Percentiles rank a stretch among this genome's conserved stretches.
Evolutionary conservation across 2,329 filamentous ascomycete genomes (phyloP).

Genomic region (Parafenestella ontariensis): DNA sequence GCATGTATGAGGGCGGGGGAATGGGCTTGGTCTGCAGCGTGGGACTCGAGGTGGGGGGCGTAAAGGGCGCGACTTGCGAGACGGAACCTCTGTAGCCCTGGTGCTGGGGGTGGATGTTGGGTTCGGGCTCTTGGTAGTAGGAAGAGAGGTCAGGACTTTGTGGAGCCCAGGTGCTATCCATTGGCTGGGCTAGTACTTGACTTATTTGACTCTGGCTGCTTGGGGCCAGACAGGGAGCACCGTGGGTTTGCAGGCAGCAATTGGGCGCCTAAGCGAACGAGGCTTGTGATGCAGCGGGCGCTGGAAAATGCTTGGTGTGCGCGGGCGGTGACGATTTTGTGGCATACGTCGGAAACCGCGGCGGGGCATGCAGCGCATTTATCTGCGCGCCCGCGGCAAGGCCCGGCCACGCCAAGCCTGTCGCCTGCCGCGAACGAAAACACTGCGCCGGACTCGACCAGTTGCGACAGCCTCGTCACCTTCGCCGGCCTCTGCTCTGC

Average conservation of each 20-base stretch:
- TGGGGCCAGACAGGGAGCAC: not conserved
- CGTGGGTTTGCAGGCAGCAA: slow-evolving; percentile 4
- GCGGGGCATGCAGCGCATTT: not conserved
- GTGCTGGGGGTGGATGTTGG: slow-evolving; percentile 47
- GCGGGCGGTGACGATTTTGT: slow-evolving; percentile 3
- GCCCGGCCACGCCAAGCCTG: slow-evolving; percentile 10
- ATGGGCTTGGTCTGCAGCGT: slow-evolving; percentile 23
- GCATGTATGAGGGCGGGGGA: slow-evolving; percentile 31
- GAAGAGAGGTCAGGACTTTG: slow-evolving; percentile 57
- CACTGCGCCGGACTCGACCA: slow-evolving; percentile 2
- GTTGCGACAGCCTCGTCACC: slow-evolving; percentile 17
- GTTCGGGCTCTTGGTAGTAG: slow-evolving; percentile 52
- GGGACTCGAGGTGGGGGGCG: slow-evolving; percentile 29
- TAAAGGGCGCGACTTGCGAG: slow-evolving; percentile 36
- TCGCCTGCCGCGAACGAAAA: slow-evolving; percentile 1
- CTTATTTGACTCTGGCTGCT: not conserved
- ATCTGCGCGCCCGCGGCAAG: not conserved
- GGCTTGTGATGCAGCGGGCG: slow-evolving; percentile 10
- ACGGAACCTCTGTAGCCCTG: slow-evolving; percentile 46
- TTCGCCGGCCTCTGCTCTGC: slow-evolving; percentile 10
- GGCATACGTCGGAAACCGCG: slow-evolving; percentile 2
- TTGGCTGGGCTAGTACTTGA: slow-evolving; percentile 26
- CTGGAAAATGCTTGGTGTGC: slow-evolving; percentile 2
- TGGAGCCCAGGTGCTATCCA: slow-evolving; percentile 49
- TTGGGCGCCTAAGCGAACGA: slow-evolving; percentile 26